phyloP scores from a whole-genome alignment of 1,284 basidiomycete species.

The Blastosporella zonata region DNA sequence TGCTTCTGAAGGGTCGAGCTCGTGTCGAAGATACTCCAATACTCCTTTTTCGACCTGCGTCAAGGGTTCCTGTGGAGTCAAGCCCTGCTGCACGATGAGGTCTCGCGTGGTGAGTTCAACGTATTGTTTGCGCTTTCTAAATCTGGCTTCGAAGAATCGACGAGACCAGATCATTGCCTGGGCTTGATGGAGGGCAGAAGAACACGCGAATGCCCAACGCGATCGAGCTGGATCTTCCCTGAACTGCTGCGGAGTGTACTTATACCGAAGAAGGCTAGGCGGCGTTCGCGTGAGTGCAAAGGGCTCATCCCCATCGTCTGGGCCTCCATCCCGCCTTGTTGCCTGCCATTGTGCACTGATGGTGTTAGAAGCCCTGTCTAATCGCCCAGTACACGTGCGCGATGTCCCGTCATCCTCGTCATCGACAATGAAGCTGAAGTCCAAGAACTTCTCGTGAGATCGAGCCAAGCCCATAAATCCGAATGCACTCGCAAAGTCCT shows the following conservation, averaged over 20 bases:
- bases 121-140: conserved; percentile 28
- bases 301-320: conserved; percentile 20
- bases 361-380: conserved; percentile 20
- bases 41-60: conserved; percentile 26
- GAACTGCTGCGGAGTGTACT: conserved; percentile 23
- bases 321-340: conserved; percentile 19
- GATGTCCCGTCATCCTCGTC: conserved; percentile 27
- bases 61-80: conserved; percentile 30
- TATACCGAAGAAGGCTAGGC: conserved; percentile 25
- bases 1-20: conserved; percentile 31
- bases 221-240: conserved; percentile 24
- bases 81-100: conserved; percentile 26
- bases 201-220: conserved; percentile 30
- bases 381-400: conserved; percentile 21
- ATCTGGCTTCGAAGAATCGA: conserved; percentile 26
- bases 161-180: conserved; percentile 28
- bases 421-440: conserved; percentile 24
- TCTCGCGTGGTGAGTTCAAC: conserved; percentile 29
- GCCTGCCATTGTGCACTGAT: conserved; percentile 25
- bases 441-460: conserved; percentile 12
- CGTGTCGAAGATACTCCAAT: conserved; percentile 27
- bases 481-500: conserved; percentile 29
- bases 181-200: conserved; percentile 24
- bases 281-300: conserved; percentile 27
- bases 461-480: conserved; percentile 24